A percentile compares a stretch with the other conserved stretches of the same genome.
Evolutionary conservation across 345 rosid species (phyloP).

Genomic region (Aquilaria malaccensis): DNA sequence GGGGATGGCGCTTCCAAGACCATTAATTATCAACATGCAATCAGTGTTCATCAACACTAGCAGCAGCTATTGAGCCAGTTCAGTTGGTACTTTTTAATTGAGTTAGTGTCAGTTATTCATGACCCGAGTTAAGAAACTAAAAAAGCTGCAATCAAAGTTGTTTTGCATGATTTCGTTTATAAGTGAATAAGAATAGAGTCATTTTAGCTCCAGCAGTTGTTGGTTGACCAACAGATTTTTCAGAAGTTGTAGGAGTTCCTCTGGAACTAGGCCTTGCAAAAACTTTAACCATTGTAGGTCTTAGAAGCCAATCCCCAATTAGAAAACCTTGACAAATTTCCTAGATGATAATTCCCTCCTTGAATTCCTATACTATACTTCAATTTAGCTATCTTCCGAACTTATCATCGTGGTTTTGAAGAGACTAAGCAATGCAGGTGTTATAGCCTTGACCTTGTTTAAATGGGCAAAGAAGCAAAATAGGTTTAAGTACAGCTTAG

Average conservation of each 20-base stretch:
- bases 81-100: no score
- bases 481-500: slow-evolving; percentile 43
- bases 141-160: no score
- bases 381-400: slow-evolving; percentile 37
- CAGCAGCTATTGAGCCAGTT: slow-evolving; percentile 26
- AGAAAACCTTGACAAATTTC: slow-evolving; percentile 72
- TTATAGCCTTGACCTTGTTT: slow-evolving; percentile 58
- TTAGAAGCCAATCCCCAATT: slow-evolving; percentile 57
- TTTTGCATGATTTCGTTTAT: no score
- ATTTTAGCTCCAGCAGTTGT: no score
- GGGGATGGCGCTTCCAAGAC: no score
- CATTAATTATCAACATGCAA: background rate
- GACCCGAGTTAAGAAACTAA: no score
- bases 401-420: slow-evolving; percentile 52
- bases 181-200: no score
- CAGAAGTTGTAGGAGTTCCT: slow-evolving; percentile 23
- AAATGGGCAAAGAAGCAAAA: slow-evolving; percentile 71
- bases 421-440: slow-evolving; percentile 74
- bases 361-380: slow-evolving; percentile 44
- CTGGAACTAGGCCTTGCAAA: slow-evolving; percentile 59
- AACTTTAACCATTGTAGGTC: slow-evolving; percentile 82
- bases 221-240: slow-evolving; percentile 19
- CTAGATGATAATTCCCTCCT: slow-evolving; percentile 58
- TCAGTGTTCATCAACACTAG: slow-evolving; percentile 27
- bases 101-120: no score